Base-by-base conservation (phyloP, 139 green algal species). In the Monoraphidium neglectum region DNA sequence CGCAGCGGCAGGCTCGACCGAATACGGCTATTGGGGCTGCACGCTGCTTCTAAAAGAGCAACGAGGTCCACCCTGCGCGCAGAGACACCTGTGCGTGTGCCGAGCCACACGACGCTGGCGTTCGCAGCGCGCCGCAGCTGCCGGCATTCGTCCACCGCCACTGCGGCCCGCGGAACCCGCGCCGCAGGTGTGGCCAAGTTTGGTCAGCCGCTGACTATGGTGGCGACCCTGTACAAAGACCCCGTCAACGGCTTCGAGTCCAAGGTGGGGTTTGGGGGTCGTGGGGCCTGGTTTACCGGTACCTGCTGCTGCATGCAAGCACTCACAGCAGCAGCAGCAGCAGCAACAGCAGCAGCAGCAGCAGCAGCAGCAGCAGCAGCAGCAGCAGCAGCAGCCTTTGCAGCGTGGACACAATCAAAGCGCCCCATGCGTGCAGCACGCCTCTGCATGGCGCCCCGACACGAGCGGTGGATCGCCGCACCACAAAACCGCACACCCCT, bases 121-220 rank as follows among this genome's bases (percentile, higher is more conserved):
- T 33, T 4, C 4, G 26, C 23, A 10, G 64, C 10, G 62, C 61
- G 49, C 23, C 21, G 46, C 35, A 71, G 43, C 18, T 32, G 38
- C 32, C 38, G 0, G 59, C 38, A 66, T n/a, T n/a, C n/a, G n/a
- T n/a, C n/a, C n/a, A n/a, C n/a, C n/a, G n/a, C 30, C 47, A 16
- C 5, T 30, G 5, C 40, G 53, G 33, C 28, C 15, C 63, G 40
- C 47, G 16, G 35, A 35, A n/a, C 2, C n/a, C 16, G 16, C 32
- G 24, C 33, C 13, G 53, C 79, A 92, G 88, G 88, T 64, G 60
- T 69, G 16, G 83, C 81, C 1, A 30, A 43, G 6, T 93, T 86
- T 74, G 85, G 83, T 23, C 76, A 93, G 79, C 81, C 81, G 66
- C 68, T 93, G 0, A 87, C 76, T n/a, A 74, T 91, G 60, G 87